phyloP scores from a whole-genome alignment of 2,329 filamentous ascomycete species.

The Periconia sp. region DNA sequence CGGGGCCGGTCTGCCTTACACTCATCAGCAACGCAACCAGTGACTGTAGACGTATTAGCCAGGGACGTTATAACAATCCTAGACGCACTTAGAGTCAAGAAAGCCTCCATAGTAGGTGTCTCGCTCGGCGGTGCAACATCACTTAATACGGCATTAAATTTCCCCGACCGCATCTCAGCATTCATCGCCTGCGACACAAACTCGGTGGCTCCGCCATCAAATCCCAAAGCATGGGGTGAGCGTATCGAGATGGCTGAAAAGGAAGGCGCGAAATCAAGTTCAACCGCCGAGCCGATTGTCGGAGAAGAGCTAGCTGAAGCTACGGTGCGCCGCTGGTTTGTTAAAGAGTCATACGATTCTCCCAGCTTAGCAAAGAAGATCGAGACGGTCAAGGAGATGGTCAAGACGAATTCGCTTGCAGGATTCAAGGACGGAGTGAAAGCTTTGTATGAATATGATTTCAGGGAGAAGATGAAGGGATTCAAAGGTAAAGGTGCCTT shows the following conservation, averaged over 20 bases:
- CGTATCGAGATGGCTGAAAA: slow-evolving; percentile 71
- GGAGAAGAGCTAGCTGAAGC: slow-evolving; percentile 67
- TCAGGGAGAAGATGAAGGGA: slow-evolving; percentile 61
- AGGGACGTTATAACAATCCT: slow-evolving; percentile 72
- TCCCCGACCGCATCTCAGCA: slow-evolving; percentile 63
- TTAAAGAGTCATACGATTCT: slow-evolving; percentile 62
- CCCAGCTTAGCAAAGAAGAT: slow-evolving; percentile 57
- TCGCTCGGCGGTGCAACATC: slow-evolving; percentile 82
- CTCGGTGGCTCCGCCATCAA: slow-evolving; percentile 71
- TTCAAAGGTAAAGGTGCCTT: slow-evolving; percentile 69
- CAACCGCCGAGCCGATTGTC: slow-evolving; percentile 62
- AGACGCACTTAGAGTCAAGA: slow-evolving; percentile 70
- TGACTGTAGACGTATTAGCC: slow-evolving; percentile 68
- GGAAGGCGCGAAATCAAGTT: slow-evolving; percentile 45
- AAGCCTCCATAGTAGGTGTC: slow-evolving; percentile 74
- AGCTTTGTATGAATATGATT: slow-evolving; percentile 74
- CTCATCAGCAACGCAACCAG: slow-evolving; percentile 48
- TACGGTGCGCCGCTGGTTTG: slow-evolving; percentile 81
- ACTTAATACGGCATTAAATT: slow-evolving; percentile 72
- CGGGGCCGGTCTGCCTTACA: slow-evolving; percentile 68
- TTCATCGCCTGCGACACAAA: slow-evolving; percentile 85
- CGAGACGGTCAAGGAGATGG: slow-evolving; percentile 69
- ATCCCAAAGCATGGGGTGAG: slow-evolving; percentile 80
- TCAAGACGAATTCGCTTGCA: slow-evolving; percentile 70
- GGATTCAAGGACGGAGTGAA: slow-evolving; percentile 73